These are phyloP conservation scores for Phylloboletellus chloephorus DNA, from an alignment of 1,284 basidiomycete species.

Conservation along the genomic window DNA sequence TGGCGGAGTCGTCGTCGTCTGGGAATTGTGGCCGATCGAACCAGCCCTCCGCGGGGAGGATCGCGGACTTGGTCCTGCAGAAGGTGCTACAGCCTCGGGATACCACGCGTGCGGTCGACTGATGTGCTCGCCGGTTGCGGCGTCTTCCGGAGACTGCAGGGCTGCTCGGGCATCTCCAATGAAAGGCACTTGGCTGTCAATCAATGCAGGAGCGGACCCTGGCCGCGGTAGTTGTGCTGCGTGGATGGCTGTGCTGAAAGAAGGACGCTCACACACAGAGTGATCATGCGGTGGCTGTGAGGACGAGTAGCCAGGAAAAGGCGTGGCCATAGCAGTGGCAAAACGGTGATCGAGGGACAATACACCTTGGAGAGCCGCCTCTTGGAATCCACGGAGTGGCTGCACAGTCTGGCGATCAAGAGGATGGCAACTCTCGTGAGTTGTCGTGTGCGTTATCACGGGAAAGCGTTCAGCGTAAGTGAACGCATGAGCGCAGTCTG, in stretches of 20 bases:
- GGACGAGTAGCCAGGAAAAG: conserved; percentile 29
- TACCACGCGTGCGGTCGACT: conserved; percentile 23
- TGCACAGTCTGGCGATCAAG: conserved; percentile 22
- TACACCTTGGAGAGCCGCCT: conserved; percentile 16
- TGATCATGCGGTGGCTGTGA: conserved; percentile 31
- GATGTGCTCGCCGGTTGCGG: conserved; percentile 15
- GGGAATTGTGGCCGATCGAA: conserved; percentile 31
- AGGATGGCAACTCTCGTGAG: conserved; percentile 14
- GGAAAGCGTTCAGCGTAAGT: conserved; percentile 15
- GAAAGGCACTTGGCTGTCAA: conserved; percentile 27
- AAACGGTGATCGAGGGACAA: conserved; percentile 25
- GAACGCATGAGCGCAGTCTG: conserved; percentile 17
- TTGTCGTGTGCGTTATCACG: conserved; percentile 16
- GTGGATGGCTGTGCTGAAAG: conserved; percentile 22
- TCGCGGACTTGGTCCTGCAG: conserved; percentile 28
- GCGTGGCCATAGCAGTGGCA: conserved; percentile 26
- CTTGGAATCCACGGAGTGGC: conserved; percentile 18
- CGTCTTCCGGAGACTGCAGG: conserved; percentile 15
- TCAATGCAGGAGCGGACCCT: conserved; percentile 29
- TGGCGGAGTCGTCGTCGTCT: conserved; percentile 29
- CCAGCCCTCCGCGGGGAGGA: conserved; percentile 32
- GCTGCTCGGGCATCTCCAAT: conserved; percentile 25
- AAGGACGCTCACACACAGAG: conserved; percentile 21
- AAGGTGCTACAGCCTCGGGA: conserved; percentile 16
- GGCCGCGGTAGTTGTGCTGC: conserved; percentile 24